Evolutionary conservation across 441 rosid genomes (phyloP).

Genomic region (Corymbia citriodora): DNA sequence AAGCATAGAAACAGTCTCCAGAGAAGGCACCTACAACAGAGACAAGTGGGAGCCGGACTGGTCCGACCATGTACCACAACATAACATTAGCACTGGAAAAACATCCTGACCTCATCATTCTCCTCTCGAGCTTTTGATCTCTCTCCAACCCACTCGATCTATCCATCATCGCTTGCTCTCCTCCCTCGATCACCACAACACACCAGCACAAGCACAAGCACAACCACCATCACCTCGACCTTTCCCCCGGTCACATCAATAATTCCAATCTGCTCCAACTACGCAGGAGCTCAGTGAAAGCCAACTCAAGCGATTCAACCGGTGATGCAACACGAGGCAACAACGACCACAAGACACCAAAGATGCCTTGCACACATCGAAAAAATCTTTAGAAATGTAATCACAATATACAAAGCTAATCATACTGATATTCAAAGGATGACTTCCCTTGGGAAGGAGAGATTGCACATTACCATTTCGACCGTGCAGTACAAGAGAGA

Average conservation of each 20-base stretch:
- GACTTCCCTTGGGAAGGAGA: not conserved
- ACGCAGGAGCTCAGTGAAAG: not conserved
- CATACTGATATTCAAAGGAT: not conserved
- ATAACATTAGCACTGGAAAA: not conserved
- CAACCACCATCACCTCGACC: not conserved
- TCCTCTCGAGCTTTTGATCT: not conserved
- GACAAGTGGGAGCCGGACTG: not conserved
- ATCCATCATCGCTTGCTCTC: not conserved
- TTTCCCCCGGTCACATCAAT: not conserved
- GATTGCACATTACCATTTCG: not conserved
- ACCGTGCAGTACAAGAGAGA: not conserved
- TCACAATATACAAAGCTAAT: not conserved
- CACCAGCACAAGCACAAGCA: not conserved
- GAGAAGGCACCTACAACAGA: not conserved
- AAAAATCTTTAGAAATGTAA: not conserved
- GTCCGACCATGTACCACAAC: not conserved
- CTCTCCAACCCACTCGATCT: not conserved
- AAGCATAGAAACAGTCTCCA: not conserved
- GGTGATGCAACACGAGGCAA: not conserved
- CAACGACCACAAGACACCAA: not conserved
- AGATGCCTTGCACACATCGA: not conserved
- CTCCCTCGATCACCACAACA: not conserved
- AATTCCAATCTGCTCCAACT: not conserved
- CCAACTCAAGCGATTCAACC: not conserved
- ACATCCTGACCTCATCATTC: not conserved